Evolutionary conservation across 2,329 filamentous ascomycete genomes (phyloP), one percentile per base, ranked within the genome.

Genomic region (Cylindrodendrum hubeiense): DNA sequence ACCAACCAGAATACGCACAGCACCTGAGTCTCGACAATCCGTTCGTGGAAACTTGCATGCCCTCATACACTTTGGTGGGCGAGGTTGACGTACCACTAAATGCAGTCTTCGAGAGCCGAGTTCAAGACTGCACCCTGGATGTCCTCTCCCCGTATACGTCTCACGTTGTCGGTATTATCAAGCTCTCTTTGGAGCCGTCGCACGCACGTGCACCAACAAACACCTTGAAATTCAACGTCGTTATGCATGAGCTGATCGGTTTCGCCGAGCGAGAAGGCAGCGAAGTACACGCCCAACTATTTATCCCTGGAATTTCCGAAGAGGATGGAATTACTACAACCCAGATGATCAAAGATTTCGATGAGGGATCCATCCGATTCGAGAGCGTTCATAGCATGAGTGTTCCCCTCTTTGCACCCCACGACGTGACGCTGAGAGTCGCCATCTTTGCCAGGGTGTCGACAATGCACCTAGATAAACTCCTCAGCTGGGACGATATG

Each of bases 361-460:
- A 98, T 73, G 96, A 99, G 79, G 92, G 93, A 0, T 90, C 95
- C 0, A 90, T 99, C 60, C 91, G 93, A 4, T 99, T 99, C 72
- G 95, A 98, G 80, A 99, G 96, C 79, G 95, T 98, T 53, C 96
- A 99, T 83, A 97, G 94, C 79, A 97, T 99, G 94, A 97, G 94
- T 77, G 86, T 99, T 57, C 93, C 95, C 4, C 85, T 97, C 37
- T 91, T 91, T 46, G 77, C 79, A 5, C 89, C 94, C 1, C 88
- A 87, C 22, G 91, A 91, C 50, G 90, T 94, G 1, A 91, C 90
- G 24, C 81, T 99, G 58, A 89, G 96, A 59, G 92, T 97, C 9
- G 94, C 94, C 52, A 92, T 99, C 66, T 98, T 97, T 77, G 95
- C 96, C 19, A 92, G 92, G 75, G 93, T 97, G 37, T 96, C 94